Evolutionary conservation across 169 alveolate genomes (phyloP).

Genomic region (Plasmodium sp.): DNA sequence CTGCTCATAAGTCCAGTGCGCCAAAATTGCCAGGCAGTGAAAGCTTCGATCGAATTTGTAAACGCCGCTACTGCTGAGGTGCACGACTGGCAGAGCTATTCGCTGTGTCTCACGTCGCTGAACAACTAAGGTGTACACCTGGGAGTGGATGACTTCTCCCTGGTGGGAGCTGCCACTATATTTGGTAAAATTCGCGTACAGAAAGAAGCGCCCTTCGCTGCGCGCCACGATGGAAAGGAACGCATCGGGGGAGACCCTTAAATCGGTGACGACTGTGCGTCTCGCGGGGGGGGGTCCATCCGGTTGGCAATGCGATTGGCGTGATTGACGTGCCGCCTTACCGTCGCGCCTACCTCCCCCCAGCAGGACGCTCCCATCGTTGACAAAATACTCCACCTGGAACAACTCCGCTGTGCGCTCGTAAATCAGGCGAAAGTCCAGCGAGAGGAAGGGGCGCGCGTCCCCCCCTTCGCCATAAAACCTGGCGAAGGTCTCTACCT

Average conservation of each 20-base stretch:
- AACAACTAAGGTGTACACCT: constrained; percentile 33
- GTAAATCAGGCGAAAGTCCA: constrained; percentile 13
- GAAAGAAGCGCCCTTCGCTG: constrained; percentile 29
- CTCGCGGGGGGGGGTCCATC: neutral
- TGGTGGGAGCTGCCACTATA: neutral
- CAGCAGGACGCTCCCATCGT: constrained; percentile 7
- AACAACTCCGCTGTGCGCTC: neutral
- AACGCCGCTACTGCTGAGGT: constrained; percentile 8
- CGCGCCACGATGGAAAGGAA: constrained; percentile 31
- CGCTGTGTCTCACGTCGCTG: neutral
- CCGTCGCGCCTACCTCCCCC: neutral
- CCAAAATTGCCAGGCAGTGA: constrained; percentile 4
- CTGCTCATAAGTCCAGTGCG: neutral
- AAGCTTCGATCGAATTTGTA: constrained; percentile 21
- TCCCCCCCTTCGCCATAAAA: neutral
- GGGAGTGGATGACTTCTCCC: neutral
- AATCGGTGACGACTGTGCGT: constrained; percentile 7
- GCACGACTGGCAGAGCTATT: neutral
- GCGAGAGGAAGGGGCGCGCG: neutral
- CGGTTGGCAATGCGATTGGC: neutral
- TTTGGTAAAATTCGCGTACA: constrained; percentile 13
- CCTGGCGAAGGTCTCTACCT: neutral
- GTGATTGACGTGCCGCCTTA: neutral
- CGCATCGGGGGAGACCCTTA: constrained; percentile 4
- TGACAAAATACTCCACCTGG: constrained; percentile 51